phyloP scores from a whole-genome alignment of 768 basidiomycete species.

The Russula lepida region DNA sequence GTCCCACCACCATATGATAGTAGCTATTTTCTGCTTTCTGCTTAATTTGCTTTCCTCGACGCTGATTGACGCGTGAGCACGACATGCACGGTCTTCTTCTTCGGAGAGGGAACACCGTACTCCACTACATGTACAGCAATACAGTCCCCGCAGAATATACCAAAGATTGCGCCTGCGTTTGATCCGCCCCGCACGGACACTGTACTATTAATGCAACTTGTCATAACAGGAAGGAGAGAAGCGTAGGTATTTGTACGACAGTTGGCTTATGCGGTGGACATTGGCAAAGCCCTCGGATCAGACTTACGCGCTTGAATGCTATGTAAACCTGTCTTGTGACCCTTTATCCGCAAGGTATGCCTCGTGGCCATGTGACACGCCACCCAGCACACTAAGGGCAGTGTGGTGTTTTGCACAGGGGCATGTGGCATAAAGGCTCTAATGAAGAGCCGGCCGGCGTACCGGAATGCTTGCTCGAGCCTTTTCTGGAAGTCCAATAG shows the following conservation, averaged over 20 bases:
- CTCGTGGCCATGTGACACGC: background rate
- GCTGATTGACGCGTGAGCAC: background rate
- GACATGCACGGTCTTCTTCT: background rate
- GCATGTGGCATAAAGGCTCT: background rate
- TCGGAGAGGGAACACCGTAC: background rate
- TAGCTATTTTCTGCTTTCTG: background rate
- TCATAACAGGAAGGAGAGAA: background rate
- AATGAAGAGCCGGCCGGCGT: background rate
- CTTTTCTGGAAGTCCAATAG: background rate
- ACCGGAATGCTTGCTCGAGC: background rate
- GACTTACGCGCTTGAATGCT: background rate
- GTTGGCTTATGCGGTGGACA: background rate
- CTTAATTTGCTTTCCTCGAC: background rate
- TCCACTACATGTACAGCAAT: background rate
- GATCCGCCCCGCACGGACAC: background rate
- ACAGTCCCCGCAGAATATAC: background rate
- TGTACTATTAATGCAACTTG: background rate
- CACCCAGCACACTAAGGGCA: background rate
- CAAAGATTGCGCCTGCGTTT: background rate
- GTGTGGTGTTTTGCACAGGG: background rate
- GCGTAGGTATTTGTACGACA: background rate
- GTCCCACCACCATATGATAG: no score
- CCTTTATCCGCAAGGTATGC: background rate
- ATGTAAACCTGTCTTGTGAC: background rate
- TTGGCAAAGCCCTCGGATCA: background rate